Conservation (phyloP, 768 basidiomycete genomes). For the Termitomyces heimii region DNA sequence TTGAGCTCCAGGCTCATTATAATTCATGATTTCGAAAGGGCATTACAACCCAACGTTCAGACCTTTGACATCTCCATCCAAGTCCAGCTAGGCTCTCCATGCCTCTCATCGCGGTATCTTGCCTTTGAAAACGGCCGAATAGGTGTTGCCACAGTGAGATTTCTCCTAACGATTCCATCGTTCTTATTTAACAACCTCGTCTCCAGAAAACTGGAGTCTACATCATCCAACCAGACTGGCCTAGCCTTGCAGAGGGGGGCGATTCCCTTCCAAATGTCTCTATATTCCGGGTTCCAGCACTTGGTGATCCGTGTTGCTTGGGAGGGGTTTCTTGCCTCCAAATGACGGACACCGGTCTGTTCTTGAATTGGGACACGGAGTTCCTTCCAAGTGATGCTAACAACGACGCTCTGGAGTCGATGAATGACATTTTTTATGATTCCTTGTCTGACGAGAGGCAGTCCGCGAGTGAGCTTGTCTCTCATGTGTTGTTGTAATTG, state of each 20-base stretch:
- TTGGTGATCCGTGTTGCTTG: slow-evolving; percentile 24
- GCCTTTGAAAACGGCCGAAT: slow-evolving; percentile 41
- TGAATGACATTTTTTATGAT: slow-evolving; percentile 8
- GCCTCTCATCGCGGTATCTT: slow-evolving; percentile 38
- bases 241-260: not conserved
- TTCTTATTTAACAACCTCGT: not conserved
- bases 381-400: not conserved
- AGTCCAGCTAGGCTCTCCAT: slow-evolving; percentile 33
- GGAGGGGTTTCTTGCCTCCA: slow-evolving; percentile 43
- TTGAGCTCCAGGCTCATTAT: slow-evolving; percentile 34
- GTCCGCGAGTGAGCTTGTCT: slow-evolving; percentile 8
- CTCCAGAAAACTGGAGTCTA: slow-evolving; percentile 25
- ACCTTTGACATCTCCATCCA: slow-evolving; percentile 30
- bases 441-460: slow-evolving; percentile 5
- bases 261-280: slow-evolving; percentile 12
- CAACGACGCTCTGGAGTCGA: not conserved
- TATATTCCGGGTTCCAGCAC: slow-evolving; percentile 23
- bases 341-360: slow-evolving; percentile 48
- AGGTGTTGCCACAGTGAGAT: slow-evolving; percentile 41
- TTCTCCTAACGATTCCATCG: not conserved
- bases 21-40: slow-evolving; percentile 34
- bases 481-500: not conserved
- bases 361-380: slow-evolving; percentile 36
- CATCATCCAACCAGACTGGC: slow-evolving; percentile 23
- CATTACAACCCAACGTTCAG: slow-evolving; percentile 20